Evolutionary conservation across 2,329 filamentous ascomycete species (phyloP), one percentile per base, ranked within the genome.

Genomic region (Talaromyces albobiverticillius): DNA sequence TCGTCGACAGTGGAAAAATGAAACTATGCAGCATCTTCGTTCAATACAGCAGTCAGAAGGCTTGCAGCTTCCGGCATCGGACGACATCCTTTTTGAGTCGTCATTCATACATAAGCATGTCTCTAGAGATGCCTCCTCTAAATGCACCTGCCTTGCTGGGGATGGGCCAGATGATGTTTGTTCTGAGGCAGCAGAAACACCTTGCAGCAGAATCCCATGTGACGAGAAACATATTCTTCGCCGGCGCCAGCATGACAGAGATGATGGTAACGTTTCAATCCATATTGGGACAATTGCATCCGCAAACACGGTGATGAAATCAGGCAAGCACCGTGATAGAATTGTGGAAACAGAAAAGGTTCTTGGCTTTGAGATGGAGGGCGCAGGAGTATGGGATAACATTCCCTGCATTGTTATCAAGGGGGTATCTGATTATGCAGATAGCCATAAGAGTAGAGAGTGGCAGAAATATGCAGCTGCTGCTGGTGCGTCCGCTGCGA

Each of bases 391-490:
- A 14, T 62, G 58, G 59, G 61, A 64, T 50, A 54, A 61, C 0
- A 45, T 73, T 0, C 70, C 73, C 0, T 71, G 69, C 1, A 47
- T 76, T 1, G 59, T 74, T 0, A 66, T 76, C 42, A 72, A 71
- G 14, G 71, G 69, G 0, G 69, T 75, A 0, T 74, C 4, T 20
- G 47, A 67, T 22, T 69, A 74, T 71, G 42, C 61, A 66, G 5
- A 71, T 73, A 52, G 64, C 60, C 66, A 67, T 26, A 65, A 73
- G n/a, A 65, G 67, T 32, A 65, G 72, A n/a, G 26, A 23, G 4
- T 73, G 69, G 71, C 67, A 71, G 16, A 26, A 41, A 0, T 71
- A 69, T 52, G 69, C 71, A 0, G 69, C 61, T n/a, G n/a, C n/a
- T n/a, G n/a, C n/a, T n/a, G n/a, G n/a, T n/a, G n/a, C n/a, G n/a